Conservation (phyloP, 2,329 filamentous ascomycete genomes). For the Colletotrichum lini region DNA sequence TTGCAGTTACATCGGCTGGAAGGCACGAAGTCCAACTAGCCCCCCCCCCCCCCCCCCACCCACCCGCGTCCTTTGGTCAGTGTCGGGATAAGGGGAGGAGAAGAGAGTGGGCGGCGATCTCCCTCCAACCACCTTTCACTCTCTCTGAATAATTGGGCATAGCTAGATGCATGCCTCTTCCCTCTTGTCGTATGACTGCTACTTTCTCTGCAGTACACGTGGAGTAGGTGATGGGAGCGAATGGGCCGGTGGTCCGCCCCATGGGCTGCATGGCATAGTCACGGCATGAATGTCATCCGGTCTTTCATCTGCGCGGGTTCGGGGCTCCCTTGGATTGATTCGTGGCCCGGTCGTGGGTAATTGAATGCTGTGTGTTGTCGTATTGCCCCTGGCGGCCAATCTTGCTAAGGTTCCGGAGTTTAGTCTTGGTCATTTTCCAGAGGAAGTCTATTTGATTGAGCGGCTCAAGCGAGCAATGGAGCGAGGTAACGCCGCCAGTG, state of each 20-base stretch:
- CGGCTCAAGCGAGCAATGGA: conserved; percentile 38
- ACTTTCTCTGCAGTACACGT: not conserved
- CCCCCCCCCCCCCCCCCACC: conserved; percentile 7
- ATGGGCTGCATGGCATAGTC: conserved; percentile 18
- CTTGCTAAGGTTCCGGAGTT: conserved; percentile 16
- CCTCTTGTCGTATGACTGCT: conserved; percentile 1
- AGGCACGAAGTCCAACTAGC: not conserved
- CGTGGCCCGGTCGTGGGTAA: not conserved
- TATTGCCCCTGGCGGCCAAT: conserved; percentile 5
- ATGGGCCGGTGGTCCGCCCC: not conserved
- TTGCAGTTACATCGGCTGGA: conserved; percentile 20
- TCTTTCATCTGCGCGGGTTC: conserved; percentile 25
- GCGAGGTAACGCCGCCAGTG: conserved; percentile 26
- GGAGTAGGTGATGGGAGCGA: not conserved
- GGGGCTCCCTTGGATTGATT: conserved; percentile 18
- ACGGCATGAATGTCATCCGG: conserved; percentile 33
- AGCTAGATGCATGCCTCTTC: conserved; percentile 2
- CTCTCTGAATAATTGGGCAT: not conserved
- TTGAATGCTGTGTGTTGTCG: conserved; percentile 1
- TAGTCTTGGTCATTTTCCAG: conserved; percentile 13
- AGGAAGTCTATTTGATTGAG: conserved; percentile 27
- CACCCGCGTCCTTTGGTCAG: not conserved
- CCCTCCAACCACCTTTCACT: conserved; percentile 33
- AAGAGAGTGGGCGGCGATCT: conserved; percentile 5
- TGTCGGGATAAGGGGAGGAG: not conserved